Evolutionary conservation across 192 early-diverging fungal genomes (phyloP).

Genomic region (Backusella liffmaniae): DNA sequence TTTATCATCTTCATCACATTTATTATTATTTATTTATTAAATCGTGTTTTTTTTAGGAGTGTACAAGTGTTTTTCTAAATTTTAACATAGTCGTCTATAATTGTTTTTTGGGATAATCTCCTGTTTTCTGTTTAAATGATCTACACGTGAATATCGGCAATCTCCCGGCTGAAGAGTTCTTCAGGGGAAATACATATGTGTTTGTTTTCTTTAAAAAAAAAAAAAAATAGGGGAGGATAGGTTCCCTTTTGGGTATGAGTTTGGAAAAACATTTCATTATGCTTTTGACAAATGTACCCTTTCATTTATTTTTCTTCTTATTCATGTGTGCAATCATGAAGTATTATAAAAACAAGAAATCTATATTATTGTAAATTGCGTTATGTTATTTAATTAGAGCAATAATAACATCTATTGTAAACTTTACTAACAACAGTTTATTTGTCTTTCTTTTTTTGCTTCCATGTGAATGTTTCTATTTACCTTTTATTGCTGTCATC

Average conservation of each 20-base stretch:
- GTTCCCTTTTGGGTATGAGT: neutral
- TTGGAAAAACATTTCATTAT: neutral
- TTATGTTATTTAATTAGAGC: neutral
- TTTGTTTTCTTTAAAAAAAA: neutral
- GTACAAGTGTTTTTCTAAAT: neutral
- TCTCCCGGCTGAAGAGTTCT: neutral
- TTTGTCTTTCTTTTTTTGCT: neutral
- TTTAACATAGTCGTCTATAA: neutral
- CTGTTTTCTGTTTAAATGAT: constrained; percentile 5
- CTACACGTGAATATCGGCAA: neutral
- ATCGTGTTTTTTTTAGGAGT: constrained; percentile 1
- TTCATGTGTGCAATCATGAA: neutral
- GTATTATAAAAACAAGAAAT: neutral
- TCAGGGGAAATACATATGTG: neutral
- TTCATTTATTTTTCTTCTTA: neutral
- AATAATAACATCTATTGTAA: neutral
- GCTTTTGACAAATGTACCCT: neutral
- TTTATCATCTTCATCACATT: neutral
- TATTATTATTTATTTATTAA: neutral
- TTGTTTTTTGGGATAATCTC: neutral
- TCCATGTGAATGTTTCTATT: neutral
- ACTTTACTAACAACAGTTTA: neutral
- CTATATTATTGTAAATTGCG: neutral
- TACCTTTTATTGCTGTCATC: neutral
- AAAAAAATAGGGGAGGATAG: neutral